A percentile compares a stretch with the other conserved stretches of the same genome.
phyloP scores from a whole-genome alignment of 768 basidiomycete species.

The Cyathus striatus region DNA sequence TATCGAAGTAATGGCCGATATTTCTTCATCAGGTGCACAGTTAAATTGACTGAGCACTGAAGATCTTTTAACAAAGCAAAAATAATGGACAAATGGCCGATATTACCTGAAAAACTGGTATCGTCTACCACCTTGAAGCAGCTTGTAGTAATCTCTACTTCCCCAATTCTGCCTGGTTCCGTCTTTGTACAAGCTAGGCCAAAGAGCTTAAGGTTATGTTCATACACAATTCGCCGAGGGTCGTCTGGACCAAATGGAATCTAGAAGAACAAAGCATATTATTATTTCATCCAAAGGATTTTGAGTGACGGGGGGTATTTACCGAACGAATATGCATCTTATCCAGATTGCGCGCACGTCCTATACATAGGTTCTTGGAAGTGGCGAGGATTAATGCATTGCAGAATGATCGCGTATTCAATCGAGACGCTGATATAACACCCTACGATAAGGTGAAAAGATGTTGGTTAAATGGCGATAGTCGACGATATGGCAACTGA shows the following conservation, averaged over 20 bases:
- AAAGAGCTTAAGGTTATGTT: conserved; percentile 47
- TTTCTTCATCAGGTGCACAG: conserved; percentile 54
- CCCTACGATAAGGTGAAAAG: no score
- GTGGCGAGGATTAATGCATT: conserved; percentile 58
- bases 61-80: neutral
- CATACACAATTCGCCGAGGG: conserved; percentile 64
- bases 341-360: conserved; percentile 59
- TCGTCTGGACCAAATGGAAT: conserved; percentile 67
- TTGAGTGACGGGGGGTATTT: conserved; percentile 14
- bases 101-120: conserved; percentile 57
- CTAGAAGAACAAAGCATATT: no score
- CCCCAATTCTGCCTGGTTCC: conserved; percentile 50
- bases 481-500: conserved; percentile 12
- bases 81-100: conserved; percentile 6
- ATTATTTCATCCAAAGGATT: neutral
- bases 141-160: conserved; percentile 38
- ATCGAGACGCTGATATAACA: conserved; percentile 40
- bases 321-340: conserved; percentile 82
- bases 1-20: conserved; percentile 46
- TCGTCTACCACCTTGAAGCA: conserved; percentile 68
- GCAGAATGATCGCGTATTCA: conserved; percentile 45
- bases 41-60: conserved; percentile 43
- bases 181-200: conserved; percentile 60
- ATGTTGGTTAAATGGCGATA: neutral
- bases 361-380: conserved; percentile 53